Base-by-base conservation (phyloP, 345 rosid genomes). In the Abelmoschus esculentus region DNA sequence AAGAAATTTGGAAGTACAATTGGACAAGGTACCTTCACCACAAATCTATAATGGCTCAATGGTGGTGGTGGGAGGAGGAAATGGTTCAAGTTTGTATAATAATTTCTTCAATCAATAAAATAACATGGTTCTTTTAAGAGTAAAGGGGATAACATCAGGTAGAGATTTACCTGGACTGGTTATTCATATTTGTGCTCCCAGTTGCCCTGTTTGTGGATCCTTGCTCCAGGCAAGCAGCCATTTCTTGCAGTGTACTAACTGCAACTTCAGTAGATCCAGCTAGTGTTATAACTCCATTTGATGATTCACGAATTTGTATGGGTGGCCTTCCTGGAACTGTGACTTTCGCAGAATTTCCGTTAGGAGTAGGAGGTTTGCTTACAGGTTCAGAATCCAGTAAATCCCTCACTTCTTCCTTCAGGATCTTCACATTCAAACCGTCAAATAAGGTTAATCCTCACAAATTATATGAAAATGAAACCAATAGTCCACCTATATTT, bases 151-250 rank as follows among this genome's bases (percentile, higher is more conserved):
- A 40, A 65, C 59, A 73, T 47, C 22, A 14, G 50, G 3, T 28
- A 31, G 65, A 56, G 75, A 60, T 66, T 72, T 72, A 90, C 96
- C 96, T 90, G 0, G 96, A 90, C 53, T 80, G 87, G 77, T 84
- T 86, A 80, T 90, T 90, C 96, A 90, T 90, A 74, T 90, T 88
- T 71, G 96, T 90, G 73, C 91, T 86, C 65, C 91, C 96, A 3
- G 96, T 90, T 57, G 96, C 93, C 69, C 96, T 84, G 67, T 83
- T 80, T 70, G 84, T 66, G 29, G 96, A 86, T 73, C 96, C 96
- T 83, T 86, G 90, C 80, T 90, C 93, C 46, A 90, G 75, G 80
- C 90, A 88, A 66, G 89, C 75, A 66, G 87, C 86, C 96, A 90
- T 90, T 76, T 90, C 96, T 73, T 86, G 87, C 62, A 81, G 79